Evolutionary conservation across 208 protist genomes (phyloP).

Genomic region (Wallacemonas sp.): DNA sequence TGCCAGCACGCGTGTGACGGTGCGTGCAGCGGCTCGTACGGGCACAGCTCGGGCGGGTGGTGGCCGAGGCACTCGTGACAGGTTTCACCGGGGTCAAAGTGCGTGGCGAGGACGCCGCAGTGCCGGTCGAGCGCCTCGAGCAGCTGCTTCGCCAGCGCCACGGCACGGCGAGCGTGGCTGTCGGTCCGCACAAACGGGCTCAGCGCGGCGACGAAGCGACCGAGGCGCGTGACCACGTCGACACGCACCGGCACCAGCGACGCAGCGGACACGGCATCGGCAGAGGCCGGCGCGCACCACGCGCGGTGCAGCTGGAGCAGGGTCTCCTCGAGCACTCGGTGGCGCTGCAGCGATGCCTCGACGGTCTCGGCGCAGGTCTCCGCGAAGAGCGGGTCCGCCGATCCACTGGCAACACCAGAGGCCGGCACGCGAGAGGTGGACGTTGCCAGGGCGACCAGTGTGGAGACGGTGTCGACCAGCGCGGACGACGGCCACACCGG

Average conservation of each 20-base stretch:
- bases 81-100: constrained; percentile 29
- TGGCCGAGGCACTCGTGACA: constrained; percentile 73
- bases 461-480: constrained; percentile 28
- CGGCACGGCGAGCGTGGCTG: constrained; percentile 38
- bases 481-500: constrained; percentile 24
- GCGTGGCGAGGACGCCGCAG: constrained; percentile 33
- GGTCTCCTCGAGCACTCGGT: constrained; percentile 3
- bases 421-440: not conserved
- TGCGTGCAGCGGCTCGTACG: constrained; percentile 21
- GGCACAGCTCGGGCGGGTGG: constrained; percentile 61
- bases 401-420: not conserved
- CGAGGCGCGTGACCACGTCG: not conserved
- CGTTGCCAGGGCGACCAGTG: not conserved
- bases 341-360: not conserved
- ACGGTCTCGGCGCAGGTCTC: constrained; percentile 1
- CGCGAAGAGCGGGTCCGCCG: not conserved
- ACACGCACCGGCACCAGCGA: constrained; percentile 6
- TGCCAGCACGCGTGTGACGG: constrained; percentile 31
- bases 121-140: constrained; percentile 41
- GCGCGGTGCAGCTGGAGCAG: not conserved
- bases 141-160: constrained; percentile 52
- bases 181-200: constrained; percentile 23
- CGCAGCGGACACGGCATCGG: not conserved
- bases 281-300: constrained; percentile 1
- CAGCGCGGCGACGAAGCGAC: constrained; percentile 10